phyloP scores from a whole-genome alignment of 352 stramenopile species.

The Phytophthora pisi region DNA sequence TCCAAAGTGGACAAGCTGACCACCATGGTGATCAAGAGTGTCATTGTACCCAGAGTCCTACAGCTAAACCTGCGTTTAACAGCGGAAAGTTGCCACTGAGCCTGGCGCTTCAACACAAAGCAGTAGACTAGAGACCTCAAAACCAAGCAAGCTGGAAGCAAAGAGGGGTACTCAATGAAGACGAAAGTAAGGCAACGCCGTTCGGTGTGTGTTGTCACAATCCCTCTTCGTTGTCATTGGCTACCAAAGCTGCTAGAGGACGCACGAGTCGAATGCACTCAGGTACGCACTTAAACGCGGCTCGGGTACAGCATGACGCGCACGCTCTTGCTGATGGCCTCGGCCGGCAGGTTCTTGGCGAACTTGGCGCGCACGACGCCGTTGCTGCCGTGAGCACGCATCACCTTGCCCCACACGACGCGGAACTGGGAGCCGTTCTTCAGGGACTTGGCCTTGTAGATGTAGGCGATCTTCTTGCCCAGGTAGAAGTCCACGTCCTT shows the following conservation, averaged over 20 bases:
- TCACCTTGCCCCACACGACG: slow-evolving; percentile 99
- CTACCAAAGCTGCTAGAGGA: slow-evolving; percentile 42
- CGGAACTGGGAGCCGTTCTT: slow-evolving; percentile 98
- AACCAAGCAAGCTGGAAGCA: neutral
- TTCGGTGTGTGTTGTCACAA: slow-evolving; percentile 42
- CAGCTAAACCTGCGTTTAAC: neutral
- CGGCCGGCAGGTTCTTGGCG: slow-evolving; percentile 96
- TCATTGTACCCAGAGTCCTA: too few species aligned
- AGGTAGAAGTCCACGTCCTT: slow-evolving; percentile 99
- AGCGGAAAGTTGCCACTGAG: neutral
- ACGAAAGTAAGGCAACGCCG: slow-evolving; percentile 10
- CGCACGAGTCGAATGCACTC: slow-evolving; percentile 28
- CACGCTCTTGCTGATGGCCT: slow-evolving; percentile 96
- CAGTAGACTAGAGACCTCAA: neutral
- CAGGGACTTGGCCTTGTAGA: slow-evolving; percentile 97
- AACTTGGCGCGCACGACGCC: slow-evolving; percentile 99
- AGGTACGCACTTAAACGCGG: slow-evolving; percentile 89
- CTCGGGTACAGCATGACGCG: slow-evolving; percentile 99
- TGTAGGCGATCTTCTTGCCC: slow-evolving; percentile 99
- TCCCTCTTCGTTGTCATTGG: slow-evolving; percentile 59
- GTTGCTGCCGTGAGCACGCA: slow-evolving; percentile 97
- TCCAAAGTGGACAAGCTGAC: too few species aligned
- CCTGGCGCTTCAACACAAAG: neutral
- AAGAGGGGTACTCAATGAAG: slow-evolving; percentile 15
- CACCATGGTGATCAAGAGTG: too few species aligned